These are phyloP conservation scores for Wallemia mellicola DNA, from an alignment of 1,284 basidiomycete genomes.

Conservation along the genomic window DNA sequence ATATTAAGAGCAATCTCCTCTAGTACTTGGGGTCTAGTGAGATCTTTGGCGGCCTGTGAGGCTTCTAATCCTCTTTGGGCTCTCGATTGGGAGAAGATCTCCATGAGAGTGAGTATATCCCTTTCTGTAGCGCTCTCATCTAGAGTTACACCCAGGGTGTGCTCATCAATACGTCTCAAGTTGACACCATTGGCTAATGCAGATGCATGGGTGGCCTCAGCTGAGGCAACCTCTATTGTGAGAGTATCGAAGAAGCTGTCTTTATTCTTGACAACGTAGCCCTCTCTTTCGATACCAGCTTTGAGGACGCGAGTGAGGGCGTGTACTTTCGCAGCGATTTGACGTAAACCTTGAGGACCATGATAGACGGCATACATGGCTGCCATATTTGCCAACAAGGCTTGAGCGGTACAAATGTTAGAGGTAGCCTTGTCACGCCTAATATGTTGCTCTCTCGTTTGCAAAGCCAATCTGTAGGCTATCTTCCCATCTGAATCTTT, in stretches of 20 bases:
- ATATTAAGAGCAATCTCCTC: background rate
- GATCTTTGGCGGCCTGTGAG: background rate
- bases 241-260: constrained; percentile 69
- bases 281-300: constrained; percentile 28
- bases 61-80: background rate
- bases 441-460: constrained; percentile 90
- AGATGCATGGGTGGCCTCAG: constrained; percentile 34
- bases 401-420: constrained; percentile 72
- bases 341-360: constrained; percentile 54
- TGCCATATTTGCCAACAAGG: constrained; percentile 81
- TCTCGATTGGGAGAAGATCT: constrained; percentile 31
- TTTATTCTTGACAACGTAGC: constrained; percentile 30
- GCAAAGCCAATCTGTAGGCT: constrained; percentile 73
- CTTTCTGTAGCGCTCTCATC: constrained; percentile 62
- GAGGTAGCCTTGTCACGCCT: constrained; percentile 82
- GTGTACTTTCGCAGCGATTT: constrained; percentile 72
- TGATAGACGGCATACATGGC: constrained; percentile 96
- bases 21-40: background rate
- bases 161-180: constrained; percentile 45
- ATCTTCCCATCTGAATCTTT: constrained; percentile 54
- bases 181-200: constrained; percentile 46
- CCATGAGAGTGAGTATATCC: constrained; percentile 46
- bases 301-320: constrained; percentile 56
- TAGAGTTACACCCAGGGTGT: constrained; percentile 56
- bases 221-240: constrained; percentile 44